Evolutionary conservation across 176 grass and related monocot genomes (phyloP).

Genomic region (Oryza officinalis): DNA sequence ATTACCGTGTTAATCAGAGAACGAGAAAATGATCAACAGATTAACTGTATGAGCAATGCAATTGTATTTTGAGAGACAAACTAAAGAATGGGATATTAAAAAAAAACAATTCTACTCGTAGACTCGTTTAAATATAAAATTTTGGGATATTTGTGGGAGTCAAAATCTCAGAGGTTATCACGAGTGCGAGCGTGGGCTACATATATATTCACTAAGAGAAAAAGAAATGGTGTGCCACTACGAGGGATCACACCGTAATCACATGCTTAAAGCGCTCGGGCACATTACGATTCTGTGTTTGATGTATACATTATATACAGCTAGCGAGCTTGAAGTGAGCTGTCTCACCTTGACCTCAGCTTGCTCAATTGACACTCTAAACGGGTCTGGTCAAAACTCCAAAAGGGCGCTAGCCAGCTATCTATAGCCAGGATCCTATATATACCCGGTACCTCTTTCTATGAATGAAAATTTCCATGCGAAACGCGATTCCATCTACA

Average conservation of each 20-base stretch:
- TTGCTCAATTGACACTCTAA: slow-evolving; percentile 41
- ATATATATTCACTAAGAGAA: slow-evolving; percentile 3
- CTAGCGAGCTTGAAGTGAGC: slow-evolving; percentile 37
- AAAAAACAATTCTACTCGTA: neutral
- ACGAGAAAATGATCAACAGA: neutral
- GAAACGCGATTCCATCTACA: neutral
- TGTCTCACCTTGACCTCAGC: slow-evolving; percentile 47
- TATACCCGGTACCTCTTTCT: neutral
- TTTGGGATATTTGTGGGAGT: slow-evolving; percentile 11
- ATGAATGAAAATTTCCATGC: neutral
- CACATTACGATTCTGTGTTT: slow-evolving; percentile 32
- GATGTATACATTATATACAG: slow-evolving; percentile 14
- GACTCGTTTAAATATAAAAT: neutral
- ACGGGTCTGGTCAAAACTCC: slow-evolving; percentile 34
- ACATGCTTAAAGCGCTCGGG: slow-evolving; percentile 44
- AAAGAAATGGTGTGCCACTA: slow-evolving; percentile 7
- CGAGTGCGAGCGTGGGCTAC: neutral
- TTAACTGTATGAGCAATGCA: neutral
- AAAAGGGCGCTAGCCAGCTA: slow-evolving; percentile 27
- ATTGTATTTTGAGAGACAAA: neutral
- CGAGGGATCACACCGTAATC: slow-evolving; percentile 37
- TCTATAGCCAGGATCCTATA: neutral
- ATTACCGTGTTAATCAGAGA: neutral
- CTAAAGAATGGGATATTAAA: neutral
- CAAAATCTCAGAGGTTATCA: slow-evolving; percentile 26